Base-by-base conservation (phyloP, 306 rosid genomes). In the Amphicarpaea edgeworthii region DNA sequence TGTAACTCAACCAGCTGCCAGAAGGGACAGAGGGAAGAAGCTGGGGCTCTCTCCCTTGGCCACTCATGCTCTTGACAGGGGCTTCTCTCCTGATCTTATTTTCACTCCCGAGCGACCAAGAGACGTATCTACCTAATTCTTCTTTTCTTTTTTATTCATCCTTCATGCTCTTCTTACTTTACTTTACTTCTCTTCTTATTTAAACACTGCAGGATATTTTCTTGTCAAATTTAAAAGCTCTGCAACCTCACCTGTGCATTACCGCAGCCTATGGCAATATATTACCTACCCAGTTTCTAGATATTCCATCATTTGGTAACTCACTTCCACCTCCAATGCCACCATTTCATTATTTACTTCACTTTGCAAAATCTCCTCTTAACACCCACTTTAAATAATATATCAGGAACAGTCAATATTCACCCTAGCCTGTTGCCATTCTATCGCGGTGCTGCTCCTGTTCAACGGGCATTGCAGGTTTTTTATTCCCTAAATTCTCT, bases 381-480 rank as follows among this genome's bases (percentile, higher is more conserved):
- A 73, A 42, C 41, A 28, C 10, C 69, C 19, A n/a, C n/a, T n/a
- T n/a, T n/a, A n/a, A n/a, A n/a, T n/a, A n/a, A n/a, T n/a, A n/a
- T n/a, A n/a, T n/a, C 88, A 93, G 97, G 98, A 69, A 94, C 97
- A 0, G 96, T 94, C 65, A 94, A 94, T 66, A 84, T 94, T 73
- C 98, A 94, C 85, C 98, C 98, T 42, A 94, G 95, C 73, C 73
- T 90, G 69, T 81, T 92, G 81, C 98, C 98, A 3, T 68, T 86
- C 77, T 94, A 94, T 70, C 93, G 98, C 21, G 97, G 98, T 66
- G 97, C 96, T 74, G 97, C 98, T 47, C 98, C 97, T 45, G 98
- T 94, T 73, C 98, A 94, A 84, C 83, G 97, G 83, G 95, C 98
- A 24, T 78, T 94, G 81, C 97, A 90, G 98, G 97, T 94, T 34